These are phyloP conservation scores for Metschnikowia vanudenii DNA, from an alignment of 805 yeast species.

Conservation along the genomic window DNA sequence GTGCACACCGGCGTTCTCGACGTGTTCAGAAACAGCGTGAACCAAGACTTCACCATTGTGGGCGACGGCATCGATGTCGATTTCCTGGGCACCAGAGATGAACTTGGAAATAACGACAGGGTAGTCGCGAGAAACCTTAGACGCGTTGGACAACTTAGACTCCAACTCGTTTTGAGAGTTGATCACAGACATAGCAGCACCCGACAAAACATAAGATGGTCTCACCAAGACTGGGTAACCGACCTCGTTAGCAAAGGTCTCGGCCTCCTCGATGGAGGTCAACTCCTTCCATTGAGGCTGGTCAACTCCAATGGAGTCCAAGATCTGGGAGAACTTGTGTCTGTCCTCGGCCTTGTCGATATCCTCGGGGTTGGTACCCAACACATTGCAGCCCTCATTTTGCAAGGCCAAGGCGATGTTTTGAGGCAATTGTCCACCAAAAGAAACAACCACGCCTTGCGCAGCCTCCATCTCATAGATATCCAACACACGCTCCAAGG, in stretches of 20 bases:
- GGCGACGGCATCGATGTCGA: slow-evolving; percentile 97
- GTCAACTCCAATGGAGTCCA: slow-evolving; percentile 89
- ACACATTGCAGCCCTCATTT: slow-evolving; percentile 76
- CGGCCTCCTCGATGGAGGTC: slow-evolving; percentile 82
- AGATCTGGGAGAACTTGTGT: slow-evolving; percentile 92
- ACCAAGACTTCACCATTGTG: slow-evolving; percentile 81
- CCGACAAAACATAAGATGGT: slow-evolving; percentile 95
- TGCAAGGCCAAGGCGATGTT: slow-evolving; percentile 88
- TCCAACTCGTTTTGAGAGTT: slow-evolving; percentile 76
- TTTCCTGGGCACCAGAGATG: slow-evolving; percentile 94
- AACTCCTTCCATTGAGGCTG: slow-evolving; percentile 99
- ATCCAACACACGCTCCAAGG: slow-evolving; percentile 95
- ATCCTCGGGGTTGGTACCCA: slow-evolving; percentile 93
- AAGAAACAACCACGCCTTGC: slow-evolving; percentile 89
- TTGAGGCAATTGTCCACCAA: slow-evolving; percentile 98
- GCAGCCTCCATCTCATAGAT: slow-evolving; percentile 91
- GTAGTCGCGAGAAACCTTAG: slow-evolving; percentile 91
- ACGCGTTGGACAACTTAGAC: slow-evolving; percentile 78
- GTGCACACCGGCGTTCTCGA: slow-evolving; percentile 98
- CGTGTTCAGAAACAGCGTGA: slow-evolving; percentile 96
- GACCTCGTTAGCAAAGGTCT: slow-evolving; percentile 77
- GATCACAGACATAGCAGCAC: slow-evolving; percentile 98
- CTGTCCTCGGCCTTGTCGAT: slow-evolving; percentile 98
- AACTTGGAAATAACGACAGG: slow-evolving; percentile 97
- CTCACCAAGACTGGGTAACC: slow-evolving; percentile 95